Conservation (phyloP, 163 green algal species). For the Volvox carteri region DNA sequence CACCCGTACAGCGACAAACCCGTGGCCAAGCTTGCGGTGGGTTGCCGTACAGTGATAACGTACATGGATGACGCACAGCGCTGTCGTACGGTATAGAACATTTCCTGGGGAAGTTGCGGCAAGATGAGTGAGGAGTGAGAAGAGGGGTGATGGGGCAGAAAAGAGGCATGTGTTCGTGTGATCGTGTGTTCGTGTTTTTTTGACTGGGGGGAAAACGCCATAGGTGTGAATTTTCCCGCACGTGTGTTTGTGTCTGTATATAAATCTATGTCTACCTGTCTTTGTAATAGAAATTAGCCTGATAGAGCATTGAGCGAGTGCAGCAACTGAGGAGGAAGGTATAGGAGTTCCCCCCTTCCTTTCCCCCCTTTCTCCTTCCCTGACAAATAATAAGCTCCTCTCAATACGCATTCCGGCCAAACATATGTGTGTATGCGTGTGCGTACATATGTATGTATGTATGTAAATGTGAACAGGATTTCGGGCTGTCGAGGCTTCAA, state of each 20-base stretch:
- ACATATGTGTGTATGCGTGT: too few species aligned
- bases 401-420: too few species aligned
- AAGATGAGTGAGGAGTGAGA: too few species aligned
- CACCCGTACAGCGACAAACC: neutral
- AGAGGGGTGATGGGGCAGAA: neutral
- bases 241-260: too few species aligned
- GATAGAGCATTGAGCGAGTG: too few species aligned
- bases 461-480: neutral
- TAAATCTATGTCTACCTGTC: too few species aligned
- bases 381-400: neutral
- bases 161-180: neutral
- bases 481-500: constrained; percentile 13
- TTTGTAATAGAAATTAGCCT: too few species aligned
- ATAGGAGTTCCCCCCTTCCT: too few species aligned
- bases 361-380: neutral
- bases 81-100: neutral
- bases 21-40: constrained; percentile 16
- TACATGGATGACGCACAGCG: neutral
- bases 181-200: neutral
- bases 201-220: too few species aligned
- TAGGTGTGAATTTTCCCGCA: too few species aligned
- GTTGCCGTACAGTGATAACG: neutral
- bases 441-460: too few species aligned
- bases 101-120: neutral
- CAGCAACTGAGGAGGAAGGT: neutral